phyloP scores from a whole-genome alignment of 441 rosid genomes.

The Populus hybrid region DNA sequence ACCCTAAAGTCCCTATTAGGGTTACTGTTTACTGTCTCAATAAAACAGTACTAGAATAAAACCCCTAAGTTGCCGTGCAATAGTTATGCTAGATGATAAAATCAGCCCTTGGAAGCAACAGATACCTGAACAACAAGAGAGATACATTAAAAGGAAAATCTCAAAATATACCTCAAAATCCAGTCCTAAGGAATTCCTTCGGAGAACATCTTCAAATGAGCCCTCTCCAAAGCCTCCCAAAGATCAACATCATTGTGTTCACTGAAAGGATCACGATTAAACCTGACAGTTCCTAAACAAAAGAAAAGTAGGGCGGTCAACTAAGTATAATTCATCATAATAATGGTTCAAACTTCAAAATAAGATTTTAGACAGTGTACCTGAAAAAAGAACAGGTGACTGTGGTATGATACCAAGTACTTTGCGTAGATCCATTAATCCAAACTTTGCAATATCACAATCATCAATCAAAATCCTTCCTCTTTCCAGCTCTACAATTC shows the following conservation, averaged over 20 bases:
- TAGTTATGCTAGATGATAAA: not conserved
- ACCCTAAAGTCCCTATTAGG: not conserved
- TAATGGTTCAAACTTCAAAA: not conserved
- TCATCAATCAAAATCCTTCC: conserved; percentile 82
- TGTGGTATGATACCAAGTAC: conserved; percentile 95
- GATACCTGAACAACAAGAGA: not conserved
- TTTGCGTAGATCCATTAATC: conserved; percentile 80
- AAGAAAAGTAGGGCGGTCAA: conserved; percentile 9
- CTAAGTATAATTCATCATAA: not conserved
- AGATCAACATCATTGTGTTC: conserved; percentile 91
- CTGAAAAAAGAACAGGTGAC: conserved; percentile 94
- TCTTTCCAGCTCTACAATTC: conserved; percentile 82
- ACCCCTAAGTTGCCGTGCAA: not conserved
- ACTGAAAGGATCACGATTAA: conserved; percentile 91
- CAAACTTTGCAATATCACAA: conserved; percentile 67
- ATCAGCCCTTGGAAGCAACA: not conserved
- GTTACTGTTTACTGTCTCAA: not conserved
- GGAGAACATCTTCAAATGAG: conserved; percentile 80
- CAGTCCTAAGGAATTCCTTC: conserved; percentile 75
- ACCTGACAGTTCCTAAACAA: conserved; percentile 75
- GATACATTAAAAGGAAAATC: not conserved
- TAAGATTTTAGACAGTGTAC: conserved; percentile 27
- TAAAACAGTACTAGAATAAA: not conserved
- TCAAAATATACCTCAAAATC: conserved; percentile 63
- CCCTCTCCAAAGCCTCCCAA: conserved; percentile 95